Evolutionary conservation across 441 rosid genomes (phyloP).

Genomic region (Corymbia calophylla): DNA sequence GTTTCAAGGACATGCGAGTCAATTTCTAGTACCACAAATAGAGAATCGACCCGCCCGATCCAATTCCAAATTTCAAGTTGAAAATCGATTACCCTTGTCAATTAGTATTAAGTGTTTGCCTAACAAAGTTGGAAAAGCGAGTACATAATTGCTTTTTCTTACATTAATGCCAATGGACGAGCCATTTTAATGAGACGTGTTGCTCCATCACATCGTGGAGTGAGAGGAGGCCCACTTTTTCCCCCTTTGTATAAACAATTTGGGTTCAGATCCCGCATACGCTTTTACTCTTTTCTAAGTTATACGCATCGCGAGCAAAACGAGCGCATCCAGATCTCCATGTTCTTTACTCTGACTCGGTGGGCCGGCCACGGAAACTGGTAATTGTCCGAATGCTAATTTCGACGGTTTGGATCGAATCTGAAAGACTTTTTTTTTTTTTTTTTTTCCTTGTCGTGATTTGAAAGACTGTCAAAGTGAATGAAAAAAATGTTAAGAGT

Average conservation of each 20-base stretch:
- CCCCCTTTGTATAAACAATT: neutral
- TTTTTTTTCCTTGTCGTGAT: neutral
- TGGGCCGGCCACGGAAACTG: neutral
- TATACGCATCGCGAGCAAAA: neutral
- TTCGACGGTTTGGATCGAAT: neutral
- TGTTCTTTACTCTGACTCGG: neutral
- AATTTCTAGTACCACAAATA: fast-evolving
- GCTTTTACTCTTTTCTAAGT: neutral
- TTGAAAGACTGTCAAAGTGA: neutral
- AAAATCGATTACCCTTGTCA: neutral
- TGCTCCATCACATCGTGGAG: neutral
- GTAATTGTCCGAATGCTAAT: neutral
- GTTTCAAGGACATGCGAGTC: fast-evolving
- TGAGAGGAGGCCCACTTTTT: neutral
- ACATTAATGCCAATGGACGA: neutral
- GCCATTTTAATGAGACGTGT: neutral
- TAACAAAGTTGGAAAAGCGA: neutral
- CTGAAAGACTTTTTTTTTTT: neutral
- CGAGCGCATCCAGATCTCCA: neutral
- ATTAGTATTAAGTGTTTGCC: neutral
- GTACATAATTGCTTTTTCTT: neutral
- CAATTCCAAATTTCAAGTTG: fast-evolving
- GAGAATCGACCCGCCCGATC: fast-evolving
- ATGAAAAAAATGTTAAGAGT: neutral
- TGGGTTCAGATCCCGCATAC: neutral